Base-by-base conservation (phyloP, 2,329 filamentous ascomycete genomes). In the Colletotrichum lupini region DNA sequence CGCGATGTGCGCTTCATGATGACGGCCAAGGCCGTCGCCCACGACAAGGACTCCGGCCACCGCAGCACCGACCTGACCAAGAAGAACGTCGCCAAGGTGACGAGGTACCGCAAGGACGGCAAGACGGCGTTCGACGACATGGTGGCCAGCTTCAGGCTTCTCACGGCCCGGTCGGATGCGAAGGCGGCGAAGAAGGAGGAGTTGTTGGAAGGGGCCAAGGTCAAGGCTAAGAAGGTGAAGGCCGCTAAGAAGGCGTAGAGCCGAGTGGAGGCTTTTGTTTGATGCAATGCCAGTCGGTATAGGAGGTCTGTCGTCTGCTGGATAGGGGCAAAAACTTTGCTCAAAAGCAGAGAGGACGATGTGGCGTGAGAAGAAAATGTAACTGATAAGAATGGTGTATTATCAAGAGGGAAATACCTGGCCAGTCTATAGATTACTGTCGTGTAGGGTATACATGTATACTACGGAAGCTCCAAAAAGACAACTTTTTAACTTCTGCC, bases 1-100 rank as follows among this genome's bases (percentile, higher is more conserved):
- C 93, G 92, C 81, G 97, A 99, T 83, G 94, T 98, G 87, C 93
- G 95, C 42, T 98, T 98, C 85, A 94, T 95, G 79, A 92, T 98
- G 90, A 98, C 95, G 3, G 97, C 97, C 30, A 93, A 93, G 77
- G 92, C 94, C 0, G 88, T 98, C 7, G 94, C 94, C 56, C 88
- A 91, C 28, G 88, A 91, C 79, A 83, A 87, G 69, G 79, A 82
- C 60, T 82, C 91, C 16, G 88, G 91, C 52, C 87, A 89, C 64
- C 81, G 85, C 2, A 85, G 94, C 78, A 93, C 91, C 76, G 88
- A 93, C 37, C 86, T 97, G 77, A 98, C 96, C 42, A 85, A 87
- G 69, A 87, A 89, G 80, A 98, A 98, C 84, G 88, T 96, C 58
- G 86, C 88, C 76, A 98, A 98, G 85, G 94, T 97, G 67, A 97